Evolutionary conservation across 768 basidiomycete genomes (phyloP), one percentile per base, ranked within the genome.

Genomic region (Lentinula sp.): DNA sequence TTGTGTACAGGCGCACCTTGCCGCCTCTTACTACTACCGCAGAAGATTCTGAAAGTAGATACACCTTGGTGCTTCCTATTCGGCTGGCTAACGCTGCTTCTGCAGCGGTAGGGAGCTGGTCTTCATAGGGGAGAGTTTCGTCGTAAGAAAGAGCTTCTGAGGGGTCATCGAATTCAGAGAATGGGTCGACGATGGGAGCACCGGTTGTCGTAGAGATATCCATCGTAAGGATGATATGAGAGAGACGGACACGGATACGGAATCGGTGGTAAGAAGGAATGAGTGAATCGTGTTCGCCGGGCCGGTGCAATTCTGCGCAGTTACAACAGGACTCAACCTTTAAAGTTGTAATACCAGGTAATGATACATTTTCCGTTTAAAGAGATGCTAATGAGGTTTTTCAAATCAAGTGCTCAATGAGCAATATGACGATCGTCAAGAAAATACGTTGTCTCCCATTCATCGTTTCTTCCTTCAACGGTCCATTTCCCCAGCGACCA

Each of bases 21-120:
- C 82, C 83, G 66, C 73, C 77, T 62, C 79, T 83, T 64, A 79
- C 73, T 62, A 81, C 77, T n/a, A 81, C 75, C 62, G 81, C 77
- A 23, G 81, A 76, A 39, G 87, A 76, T 66, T 92, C 91, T 57
- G 87, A 80, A 63, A 91, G 81, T 33, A 92, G 72, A 73, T 93
- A 93, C n/a, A 92, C 83, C 72, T 88, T 91, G 52, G 81, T 80
- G 54, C 67, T 81, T 51, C 90, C 82, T 48, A 92, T 91, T n/a
- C 91, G 83, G 61, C 82, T 78, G 15, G 84, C 86, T 36, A 91
- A 76, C 37, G 71, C 71, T 37, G 71, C 67, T 32, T 66, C 68
- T 20, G 69, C 70, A 6, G 71, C 61, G 6, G 75, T 70, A 15
- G 80, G 75, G 13, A 80, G 60, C 68, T 86, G 85, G 60, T 83